phyloP scores from a whole-genome alignment of 345 rosid species.

The Euphorbia tirucalli region DNA sequence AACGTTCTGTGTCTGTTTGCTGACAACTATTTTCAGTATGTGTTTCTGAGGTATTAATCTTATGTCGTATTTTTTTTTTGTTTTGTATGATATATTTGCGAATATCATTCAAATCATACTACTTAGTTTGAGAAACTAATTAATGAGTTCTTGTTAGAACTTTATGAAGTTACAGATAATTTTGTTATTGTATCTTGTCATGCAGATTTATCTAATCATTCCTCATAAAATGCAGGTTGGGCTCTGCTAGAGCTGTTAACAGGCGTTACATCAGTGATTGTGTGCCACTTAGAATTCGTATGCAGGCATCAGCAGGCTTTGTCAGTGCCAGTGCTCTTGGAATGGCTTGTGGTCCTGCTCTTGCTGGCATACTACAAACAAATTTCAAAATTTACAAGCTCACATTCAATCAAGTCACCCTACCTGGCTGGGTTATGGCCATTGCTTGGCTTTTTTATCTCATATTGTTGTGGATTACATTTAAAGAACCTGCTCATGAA shows the following conservation, averaged over 20 bases:
- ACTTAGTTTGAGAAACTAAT: not conserved
- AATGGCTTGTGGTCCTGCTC: slow-evolving; percentile 99
- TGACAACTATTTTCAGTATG: slow-evolving; percentile 38
- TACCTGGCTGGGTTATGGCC: slow-evolving; percentile 99
- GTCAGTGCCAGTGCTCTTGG: slow-evolving; percentile 99
- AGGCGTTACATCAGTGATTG: slow-evolving; percentile 96
- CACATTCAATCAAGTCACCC: slow-evolving; percentile 73
- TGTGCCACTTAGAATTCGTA: slow-evolving; percentile 78
- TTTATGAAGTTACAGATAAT: not conserved
- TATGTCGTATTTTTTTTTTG: not conserved
- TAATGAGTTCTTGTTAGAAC: not conserved
- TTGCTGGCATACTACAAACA: slow-evolving; percentile 91
- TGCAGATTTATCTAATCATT: slow-evolving; percentile 18
- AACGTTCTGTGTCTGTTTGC: not conserved
- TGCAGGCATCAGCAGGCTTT: slow-evolving; percentile 99
- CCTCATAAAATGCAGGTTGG: slow-evolving; percentile 57
- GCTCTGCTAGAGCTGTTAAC: slow-evolving; percentile 99
- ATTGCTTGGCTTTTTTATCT: slow-evolving; percentile 86
- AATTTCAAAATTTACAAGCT: slow-evolving; percentile 74
- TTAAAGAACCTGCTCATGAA: slow-evolving; percentile 76
- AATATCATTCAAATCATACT: not conserved
- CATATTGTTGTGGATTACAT: slow-evolving; percentile 77
- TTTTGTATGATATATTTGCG: not conserved
- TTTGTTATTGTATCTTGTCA: not conserved
- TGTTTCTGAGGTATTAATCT: slow-evolving; percentile 16